These are phyloP conservation scores for Aphanomyces cochlioides DNA, from an alignment of 352 stramenopile species.

Conservation along the genomic window DNA sequence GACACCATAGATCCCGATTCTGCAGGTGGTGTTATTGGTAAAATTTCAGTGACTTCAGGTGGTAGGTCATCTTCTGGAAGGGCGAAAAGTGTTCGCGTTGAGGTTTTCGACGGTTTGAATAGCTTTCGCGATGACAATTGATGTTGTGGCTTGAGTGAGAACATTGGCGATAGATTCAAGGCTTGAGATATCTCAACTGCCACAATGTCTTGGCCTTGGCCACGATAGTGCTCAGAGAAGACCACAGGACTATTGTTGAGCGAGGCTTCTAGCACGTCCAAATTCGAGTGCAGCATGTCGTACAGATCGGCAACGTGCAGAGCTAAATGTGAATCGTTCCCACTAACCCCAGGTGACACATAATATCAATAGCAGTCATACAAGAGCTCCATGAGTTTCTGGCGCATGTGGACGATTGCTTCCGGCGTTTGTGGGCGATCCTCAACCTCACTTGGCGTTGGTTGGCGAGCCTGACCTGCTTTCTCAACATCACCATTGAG, in stretches of 20 bases:
- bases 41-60: background rate
- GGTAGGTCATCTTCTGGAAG: background rate
- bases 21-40: background rate
- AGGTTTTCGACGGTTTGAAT: background rate
- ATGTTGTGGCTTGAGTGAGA: background rate
- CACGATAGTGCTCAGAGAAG: background rate
- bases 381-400: background rate
- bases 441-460: no score
- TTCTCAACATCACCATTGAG: background rate
- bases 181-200: background rate
- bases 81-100: background rate
- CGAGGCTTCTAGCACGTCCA: constrained; percentile 18
- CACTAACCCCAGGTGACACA: background rate
- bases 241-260: constrained; percentile 1
- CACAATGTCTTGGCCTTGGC: background rate
- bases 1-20: background rate
- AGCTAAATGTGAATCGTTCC: background rate
- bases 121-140: background rate
- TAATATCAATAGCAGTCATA: no score
- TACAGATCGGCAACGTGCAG: constrained; percentile 22
- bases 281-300: constrained; percentile 29
- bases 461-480: no score
- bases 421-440: background rate
- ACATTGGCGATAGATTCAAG: background rate
- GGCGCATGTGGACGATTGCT: background rate